Percentiles rank a stretch among this genome's conserved stretches.
These are phyloP conservation scores for Rhizoctonia solani DNA, from an alignment of 1,284 basidiomycete genomes.

Conservation along the genomic window DNA sequence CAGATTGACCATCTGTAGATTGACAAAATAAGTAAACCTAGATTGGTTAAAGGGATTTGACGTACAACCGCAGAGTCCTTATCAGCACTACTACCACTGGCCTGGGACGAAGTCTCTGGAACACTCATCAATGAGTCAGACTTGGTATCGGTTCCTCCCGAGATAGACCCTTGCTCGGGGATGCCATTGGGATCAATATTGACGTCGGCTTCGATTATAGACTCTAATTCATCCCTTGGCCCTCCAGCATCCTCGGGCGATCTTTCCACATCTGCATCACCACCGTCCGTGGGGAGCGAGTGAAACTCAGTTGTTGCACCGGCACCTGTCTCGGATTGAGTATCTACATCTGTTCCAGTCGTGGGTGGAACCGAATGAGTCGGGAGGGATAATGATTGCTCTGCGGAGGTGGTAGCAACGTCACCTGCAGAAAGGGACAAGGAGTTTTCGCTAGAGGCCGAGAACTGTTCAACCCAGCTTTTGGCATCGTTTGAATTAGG, in stretches of 20 bases:
- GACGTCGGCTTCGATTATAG: not conserved
- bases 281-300: conserved; percentile 26
- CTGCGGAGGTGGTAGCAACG: conserved; percentile 30
- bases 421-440: conserved; percentile 29
- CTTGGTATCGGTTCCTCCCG: not conserved
- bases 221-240: conserved; percentile 19
- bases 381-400: conserved; percentile 33
- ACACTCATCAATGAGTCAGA: conserved; percentile 29
- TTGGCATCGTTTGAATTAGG: conserved; percentile 16
- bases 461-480: conserved; percentile 60
- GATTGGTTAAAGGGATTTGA: not conserved
- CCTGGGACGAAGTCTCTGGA: conserved; percentile 20
- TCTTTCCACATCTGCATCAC: conserved; percentile 2
- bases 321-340: conserved; percentile 9
- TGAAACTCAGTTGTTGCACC: conserved; percentile 30
- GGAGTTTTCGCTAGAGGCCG: conserved; percentile 35
- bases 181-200: not conserved
- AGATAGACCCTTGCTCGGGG: not conserved
- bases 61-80: conserved; percentile 24
- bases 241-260: not conserved
- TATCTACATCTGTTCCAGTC: conserved; percentile 22
- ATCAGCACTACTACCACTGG: conserved; percentile 12
- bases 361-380: conserved; percentile 29
- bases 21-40: not conserved
- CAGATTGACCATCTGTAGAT: conserved; percentile 20